Percentiles rank a stretch among this genome's conserved stretches.
These are phyloP conservation scores for Sporothrix globosa DNA, from an alignment of 2,329 filamentous ascomycete genomes.

Conservation along the genomic window DNA sequence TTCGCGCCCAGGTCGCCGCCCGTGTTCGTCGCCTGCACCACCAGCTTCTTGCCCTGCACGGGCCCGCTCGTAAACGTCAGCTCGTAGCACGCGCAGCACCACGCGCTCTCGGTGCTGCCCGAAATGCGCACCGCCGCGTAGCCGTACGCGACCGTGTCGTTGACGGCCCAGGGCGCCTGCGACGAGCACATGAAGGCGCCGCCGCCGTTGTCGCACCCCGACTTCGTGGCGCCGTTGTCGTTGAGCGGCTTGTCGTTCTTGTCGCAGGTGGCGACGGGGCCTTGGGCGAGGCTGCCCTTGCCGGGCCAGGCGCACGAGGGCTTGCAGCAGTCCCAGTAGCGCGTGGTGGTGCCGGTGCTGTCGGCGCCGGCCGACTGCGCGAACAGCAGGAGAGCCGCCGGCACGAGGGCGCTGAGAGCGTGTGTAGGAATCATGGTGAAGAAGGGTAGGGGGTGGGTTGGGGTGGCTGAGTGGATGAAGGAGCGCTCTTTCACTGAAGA, in stretches of 20 bases:
- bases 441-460: neutral
- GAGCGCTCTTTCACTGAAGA: neutral
- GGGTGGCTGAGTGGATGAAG: no score
- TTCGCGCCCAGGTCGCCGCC: slow-evolving; percentile 57
- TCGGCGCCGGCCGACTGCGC: slow-evolving; percentile 23
- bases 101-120: slow-evolving; percentile 48
- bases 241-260: slow-evolving; percentile 54
- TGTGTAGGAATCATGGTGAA: slow-evolving; percentile 27
- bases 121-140: slow-evolving; percentile 56
- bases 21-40: slow-evolving; percentile 64
- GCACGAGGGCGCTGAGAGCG: slow-evolving; percentile 21
- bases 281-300: slow-evolving; percentile 48
- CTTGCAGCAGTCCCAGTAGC: slow-evolving; percentile 68
- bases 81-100: slow-evolving; percentile 63
- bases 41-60: slow-evolving; percentile 60
- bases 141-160: slow-evolving; percentile 56
- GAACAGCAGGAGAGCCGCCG: slow-evolving; percentile 22
- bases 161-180: slow-evolving; percentile 57
- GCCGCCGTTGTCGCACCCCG: slow-evolving; percentile 51
- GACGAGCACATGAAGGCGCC: slow-evolving; percentile 57
- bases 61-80: slow-evolving; percentile 61
- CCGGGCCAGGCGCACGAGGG: slow-evolving; percentile 60
- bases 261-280: slow-evolving; percentile 53
- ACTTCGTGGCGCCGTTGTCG: slow-evolving; percentile 44
- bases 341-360: slow-evolving; percentile 34